Evolutionary conservation across 306 rosid genomes (phyloP).

Genomic region (Astragalus membranaceus): DNA sequence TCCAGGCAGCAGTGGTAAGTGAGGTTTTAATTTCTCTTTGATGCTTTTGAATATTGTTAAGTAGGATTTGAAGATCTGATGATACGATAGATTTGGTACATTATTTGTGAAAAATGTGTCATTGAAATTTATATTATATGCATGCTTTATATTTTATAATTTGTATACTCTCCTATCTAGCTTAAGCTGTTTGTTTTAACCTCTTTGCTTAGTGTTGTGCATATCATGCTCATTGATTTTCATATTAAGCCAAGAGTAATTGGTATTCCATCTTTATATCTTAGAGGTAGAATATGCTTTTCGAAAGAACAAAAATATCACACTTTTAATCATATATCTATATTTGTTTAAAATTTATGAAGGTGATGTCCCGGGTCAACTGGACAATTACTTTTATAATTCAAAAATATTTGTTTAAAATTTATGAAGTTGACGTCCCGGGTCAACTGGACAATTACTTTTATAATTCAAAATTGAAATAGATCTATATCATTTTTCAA

Average conservation of each 20-base stretch:
- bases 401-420: background rate
- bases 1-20: conserved; percentile 40
- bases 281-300: no score
- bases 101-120: background rate
- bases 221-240: background rate
- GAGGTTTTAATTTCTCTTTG: conserved; percentile 8
- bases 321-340: no score
- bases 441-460: background rate
- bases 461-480: background rate
- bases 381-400: background rate
- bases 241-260: background rate
- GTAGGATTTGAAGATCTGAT: background rate
- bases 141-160: background rate
- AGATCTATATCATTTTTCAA: background rate
- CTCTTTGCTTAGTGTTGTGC: background rate
- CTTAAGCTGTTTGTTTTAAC: background rate
- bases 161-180: background rate
- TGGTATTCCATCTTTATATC: background rate
- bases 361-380: background rate
- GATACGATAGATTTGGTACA: background rate
- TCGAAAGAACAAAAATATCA: no score
- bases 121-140: background rate
- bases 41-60: background rate
- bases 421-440: background rate
- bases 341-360: no score